phyloP scores from a whole-genome alignment of 176 grass and related monocot species.

The bread wheat (Triticum aestivum) region IWGSC_CS_RefSeq_v2.1 NC_057799.1:480348704-480349203 shows the following conservation, averaged over 20 bases:
- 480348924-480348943: background rate
- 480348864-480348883: background rate
- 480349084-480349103: background rate
- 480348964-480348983: background rate
- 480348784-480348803: too few species aligned
- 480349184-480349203: background rate
- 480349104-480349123: background rate
- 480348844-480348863: background rate
- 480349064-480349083: constrained; percentile 44
- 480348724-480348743: too few species aligned
- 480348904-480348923: background rate
- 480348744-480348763: too few species aligned
- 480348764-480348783: too few species aligned
- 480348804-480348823: too few species aligned
- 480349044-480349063: background rate
- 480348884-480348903: background rate
- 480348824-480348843: background rate
- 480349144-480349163: background rate
- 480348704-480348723: too few species aligned
- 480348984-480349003: background rate
- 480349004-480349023: background rate
- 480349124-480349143: background rate
- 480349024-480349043: background rate
- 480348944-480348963: constrained; percentile 11
- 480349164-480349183: constrained; percentile 14